Conservation (phyloP, 371 early-diverging fungal genomes). For the Rhizopus arrhizus region DNA sequence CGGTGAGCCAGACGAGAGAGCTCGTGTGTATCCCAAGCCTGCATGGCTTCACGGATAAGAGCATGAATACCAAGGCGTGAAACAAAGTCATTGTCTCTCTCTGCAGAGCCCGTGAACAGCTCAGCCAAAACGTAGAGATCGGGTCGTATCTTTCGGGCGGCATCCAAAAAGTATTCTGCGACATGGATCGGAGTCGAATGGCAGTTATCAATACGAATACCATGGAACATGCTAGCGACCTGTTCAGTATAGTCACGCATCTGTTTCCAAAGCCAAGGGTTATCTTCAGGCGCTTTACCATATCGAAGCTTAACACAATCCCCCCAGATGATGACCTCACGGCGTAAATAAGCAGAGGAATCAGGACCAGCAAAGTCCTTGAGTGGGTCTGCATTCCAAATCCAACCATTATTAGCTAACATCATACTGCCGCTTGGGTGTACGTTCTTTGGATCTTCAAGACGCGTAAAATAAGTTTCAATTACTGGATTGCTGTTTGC, state of each 20-base stretch:
- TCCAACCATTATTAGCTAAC: constrained; percentile 97
- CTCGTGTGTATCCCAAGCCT: constrained; percentile 92
- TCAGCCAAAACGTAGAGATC: constrained; percentile 96
- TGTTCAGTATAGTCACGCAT: constrained; percentile 85
- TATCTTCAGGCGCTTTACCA: constrained; percentile 81
- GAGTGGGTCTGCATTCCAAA: constrained; percentile 96
- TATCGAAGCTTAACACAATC: constrained; percentile 98
- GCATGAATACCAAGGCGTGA: constrained; percentile 92
- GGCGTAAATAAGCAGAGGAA: constrained; percentile 86
- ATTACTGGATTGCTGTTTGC: constrained; percentile 72
- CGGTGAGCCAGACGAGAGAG: constrained; percentile 86
- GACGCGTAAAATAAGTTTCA: constrained; percentile 90
- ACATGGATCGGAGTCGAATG: constrained; percentile 96
- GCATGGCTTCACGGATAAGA: constrained; percentile 96
- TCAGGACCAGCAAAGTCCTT: constrained; percentile 87
- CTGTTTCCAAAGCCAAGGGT: constrained; percentile 95
- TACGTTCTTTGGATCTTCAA: constrained; percentile 46
- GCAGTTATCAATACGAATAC: constrained; percentile 97
- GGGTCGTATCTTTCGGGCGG: constrained; percentile 82
- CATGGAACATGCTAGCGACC: constrained; percentile 89
- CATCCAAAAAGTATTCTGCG: constrained; percentile 89
- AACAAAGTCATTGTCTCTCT: constrained; percentile 88
- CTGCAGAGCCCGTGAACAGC: constrained; percentile 94
- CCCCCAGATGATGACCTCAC: constrained; percentile 97
- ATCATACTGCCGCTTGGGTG: constrained; percentile 65